Percentiles rank a stretch among this genome's conserved stretches.
Evolutionary conservation across 495 filamentous ascomycete species (phyloP).

Genomic region (Lasiosphaeria miniovina): DNA sequence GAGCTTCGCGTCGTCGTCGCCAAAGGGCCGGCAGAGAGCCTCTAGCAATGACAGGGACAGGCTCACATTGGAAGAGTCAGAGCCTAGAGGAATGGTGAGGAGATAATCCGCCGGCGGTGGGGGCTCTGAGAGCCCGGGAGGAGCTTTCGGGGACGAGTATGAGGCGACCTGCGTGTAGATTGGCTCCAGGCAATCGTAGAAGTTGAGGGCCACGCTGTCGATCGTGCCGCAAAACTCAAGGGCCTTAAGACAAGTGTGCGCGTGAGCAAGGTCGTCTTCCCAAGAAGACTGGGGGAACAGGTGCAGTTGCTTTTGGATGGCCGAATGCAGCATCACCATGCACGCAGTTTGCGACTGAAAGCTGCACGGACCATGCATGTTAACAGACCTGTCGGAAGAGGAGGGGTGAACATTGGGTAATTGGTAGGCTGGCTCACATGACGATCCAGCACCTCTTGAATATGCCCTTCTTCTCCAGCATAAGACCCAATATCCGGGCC

Average conservation of each 20-base stretch:
- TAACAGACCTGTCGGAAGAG: no score
- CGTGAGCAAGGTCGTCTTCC: neutral
- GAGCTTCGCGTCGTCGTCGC: neutral
- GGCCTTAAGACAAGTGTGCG: neutral
- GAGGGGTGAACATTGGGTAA: neutral
- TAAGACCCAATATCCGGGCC: neutral
- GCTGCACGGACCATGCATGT: neutral
- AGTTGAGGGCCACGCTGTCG: constrained; percentile 4
- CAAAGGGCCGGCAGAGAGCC: constrained; percentile 4
- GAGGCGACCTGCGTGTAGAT: neutral
- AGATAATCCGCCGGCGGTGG: neutral
- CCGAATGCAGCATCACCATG: neutral
- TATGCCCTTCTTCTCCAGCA: constrained; percentile 1
- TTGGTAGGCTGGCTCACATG: neutral
- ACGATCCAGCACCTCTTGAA: constrained; percentile 3
- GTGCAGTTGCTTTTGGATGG: constrained; percentile 2
- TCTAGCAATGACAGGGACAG: neutral
- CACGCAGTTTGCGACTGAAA: constrained; percentile 1
- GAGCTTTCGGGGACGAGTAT: neutral
- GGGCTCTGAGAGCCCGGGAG: neutral
- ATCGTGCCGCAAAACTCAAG: constrained; percentile 2
- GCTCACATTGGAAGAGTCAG: neutral
- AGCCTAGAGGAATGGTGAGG: neutral
- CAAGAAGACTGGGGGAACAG: neutral
- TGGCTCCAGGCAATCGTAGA: neutral